Conservation (phyloP, 2,329 filamentous ascomycete genomes). For the Talaromyces albobiverticillius region DNA sequence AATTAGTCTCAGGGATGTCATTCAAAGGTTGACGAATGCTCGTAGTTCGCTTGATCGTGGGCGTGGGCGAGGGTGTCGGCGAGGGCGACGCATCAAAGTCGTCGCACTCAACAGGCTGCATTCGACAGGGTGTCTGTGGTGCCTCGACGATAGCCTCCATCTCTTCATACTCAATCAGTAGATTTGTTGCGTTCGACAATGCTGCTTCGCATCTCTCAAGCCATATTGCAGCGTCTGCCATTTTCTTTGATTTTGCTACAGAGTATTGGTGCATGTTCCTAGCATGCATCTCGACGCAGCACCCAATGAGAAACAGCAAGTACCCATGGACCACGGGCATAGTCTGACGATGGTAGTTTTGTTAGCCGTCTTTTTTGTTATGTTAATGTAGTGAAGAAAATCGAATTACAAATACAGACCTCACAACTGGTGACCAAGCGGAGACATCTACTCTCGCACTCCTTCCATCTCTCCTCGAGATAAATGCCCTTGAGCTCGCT, state of each 20-base stretch:
- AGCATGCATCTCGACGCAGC: conserved; percentile 14
- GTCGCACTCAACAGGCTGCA: not conserved
- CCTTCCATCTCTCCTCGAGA: conserved; percentile 12
- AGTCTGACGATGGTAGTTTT: not conserved
- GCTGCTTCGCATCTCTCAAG: conserved; percentile 8
- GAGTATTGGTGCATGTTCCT: conserved; percentile 16
- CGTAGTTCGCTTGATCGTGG: not conserved
- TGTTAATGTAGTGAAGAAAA: not conserved
- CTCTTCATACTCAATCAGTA: not conserved
- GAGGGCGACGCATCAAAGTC: not conserved
- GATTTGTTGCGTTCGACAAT: not conserved
- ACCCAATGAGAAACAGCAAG: conserved; percentile 11
- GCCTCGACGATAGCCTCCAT: not conserved
- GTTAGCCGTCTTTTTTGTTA: too few relatives aligned
- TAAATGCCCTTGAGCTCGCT: conserved; percentile 8
- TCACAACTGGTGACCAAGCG: conserved; percentile 3
- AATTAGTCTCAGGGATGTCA: not conserved
- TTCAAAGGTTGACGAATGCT: not conserved
- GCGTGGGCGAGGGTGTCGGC: not conserved
- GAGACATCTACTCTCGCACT: conserved; percentile 12
- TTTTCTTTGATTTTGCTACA: conserved; percentile 10
- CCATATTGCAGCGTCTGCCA: conserved; percentile 10
- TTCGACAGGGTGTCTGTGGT: not conserved
- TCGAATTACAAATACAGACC: not conserved
- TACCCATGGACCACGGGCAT: conserved; percentile 6